A percentile compares a stretch with the other conserved stretches of the same genome.
Conservation (phyloP, 1,284 basidiomycete genomes). For the Trichosporon coremiiforme region DNA sequence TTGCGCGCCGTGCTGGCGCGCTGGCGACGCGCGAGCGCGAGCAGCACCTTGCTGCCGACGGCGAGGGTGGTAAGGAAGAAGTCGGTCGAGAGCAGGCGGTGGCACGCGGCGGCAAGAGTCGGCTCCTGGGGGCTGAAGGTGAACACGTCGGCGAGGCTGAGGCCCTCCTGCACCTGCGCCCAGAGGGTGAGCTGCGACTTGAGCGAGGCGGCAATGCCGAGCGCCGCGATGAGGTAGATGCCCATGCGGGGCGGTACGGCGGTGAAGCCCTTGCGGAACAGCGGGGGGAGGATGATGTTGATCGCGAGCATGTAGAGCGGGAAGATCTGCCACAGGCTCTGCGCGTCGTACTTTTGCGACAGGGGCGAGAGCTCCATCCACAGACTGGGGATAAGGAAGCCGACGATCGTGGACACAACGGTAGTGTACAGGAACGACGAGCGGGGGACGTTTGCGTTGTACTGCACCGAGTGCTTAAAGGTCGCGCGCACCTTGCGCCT, state of each 20-base stretch:
- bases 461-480: conserved; percentile 25
- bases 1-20: conserved; percentile 2
- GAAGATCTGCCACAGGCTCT: conserved; percentile 26
- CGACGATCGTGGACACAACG: conserved; percentile 23
- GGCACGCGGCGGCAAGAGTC: conserved; percentile 9
- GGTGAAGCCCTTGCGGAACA: conserved; percentile 22
- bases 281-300: conserved; percentile 26
- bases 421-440: conserved; percentile 26
- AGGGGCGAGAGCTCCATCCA: neutral
- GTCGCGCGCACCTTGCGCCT: conserved; percentile 3
- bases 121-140: neutral
- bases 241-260: conserved; percentile 16
- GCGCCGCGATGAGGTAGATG: conserved; percentile 27
- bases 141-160: conserved; percentile 10
- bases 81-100: conserved; percentile 24
- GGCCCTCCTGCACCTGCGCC: neutral
- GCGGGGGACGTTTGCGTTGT: conserved; percentile 28
- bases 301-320: conserved; percentile 28
- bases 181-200: conserved; percentile 17
- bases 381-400: conserved; percentile 21
- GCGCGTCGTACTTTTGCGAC: conserved; percentile 19
- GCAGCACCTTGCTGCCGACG: conserved; percentile 18
- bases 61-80: conserved; percentile 22
- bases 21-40: conserved; percentile 20
- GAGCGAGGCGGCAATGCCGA: conserved; percentile 18